Evolutionary conservation across 805 yeast genomes (phyloP).

Genomic region (Nakazawaea ishiwadae): DNA sequence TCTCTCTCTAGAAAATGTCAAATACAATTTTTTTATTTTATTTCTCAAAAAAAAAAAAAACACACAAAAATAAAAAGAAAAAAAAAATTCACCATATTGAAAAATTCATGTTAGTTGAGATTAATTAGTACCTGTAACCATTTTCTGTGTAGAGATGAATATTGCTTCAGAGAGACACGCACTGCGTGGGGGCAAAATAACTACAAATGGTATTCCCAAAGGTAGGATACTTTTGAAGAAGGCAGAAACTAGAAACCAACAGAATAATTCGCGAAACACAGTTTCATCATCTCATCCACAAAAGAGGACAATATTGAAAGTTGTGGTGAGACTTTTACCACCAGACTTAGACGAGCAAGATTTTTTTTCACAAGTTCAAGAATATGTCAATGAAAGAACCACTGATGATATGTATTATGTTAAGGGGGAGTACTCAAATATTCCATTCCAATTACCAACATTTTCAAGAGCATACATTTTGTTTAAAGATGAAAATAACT

Average conservation of each 20-base stretch:
- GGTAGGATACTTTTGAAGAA: slow-evolving; percentile 13
- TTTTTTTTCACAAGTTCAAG: slow-evolving; percentile 22
- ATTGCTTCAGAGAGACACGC: slow-evolving; percentile 11
- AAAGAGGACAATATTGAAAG: slow-evolving; percentile 21
- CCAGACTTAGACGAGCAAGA: slow-evolving; percentile 28
- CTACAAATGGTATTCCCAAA: slow-evolving; percentile 15
- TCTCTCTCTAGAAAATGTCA: too few relatives aligned
- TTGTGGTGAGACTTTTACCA: slow-evolving; percentile 39
- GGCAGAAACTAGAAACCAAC: slow-evolving; percentile 14
- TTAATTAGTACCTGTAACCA: too few relatives aligned
- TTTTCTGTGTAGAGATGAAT: slow-evolving; percentile 1
- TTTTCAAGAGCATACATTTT: slow-evolving; percentile 37
- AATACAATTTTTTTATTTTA: too few relatives aligned
- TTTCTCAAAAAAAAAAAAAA: too few relatives aligned
- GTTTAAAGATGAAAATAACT: slow-evolving; percentile 24
- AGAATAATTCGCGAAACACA: too few relatives aligned
- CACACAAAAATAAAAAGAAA: neutral
- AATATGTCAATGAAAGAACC: slow-evolving; percentile 13
- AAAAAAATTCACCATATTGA: too few relatives aligned
- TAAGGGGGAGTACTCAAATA: slow-evolving; percentile 32
- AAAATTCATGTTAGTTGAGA: too few relatives aligned
- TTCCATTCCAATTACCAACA: slow-evolving; percentile 33
- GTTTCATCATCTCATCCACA: slow-evolving; percentile 2
- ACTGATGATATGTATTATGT: slow-evolving; percentile 30
- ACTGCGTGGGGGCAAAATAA: slow-evolving; percentile 3